A percentile compares a stretch with the other conserved stretches of the same genome.
These are phyloP conservation scores for Poronia punctata DNA, from an alignment of 495 filamentous ascomycete genomes.

Conservation along the genomic window DNA sequence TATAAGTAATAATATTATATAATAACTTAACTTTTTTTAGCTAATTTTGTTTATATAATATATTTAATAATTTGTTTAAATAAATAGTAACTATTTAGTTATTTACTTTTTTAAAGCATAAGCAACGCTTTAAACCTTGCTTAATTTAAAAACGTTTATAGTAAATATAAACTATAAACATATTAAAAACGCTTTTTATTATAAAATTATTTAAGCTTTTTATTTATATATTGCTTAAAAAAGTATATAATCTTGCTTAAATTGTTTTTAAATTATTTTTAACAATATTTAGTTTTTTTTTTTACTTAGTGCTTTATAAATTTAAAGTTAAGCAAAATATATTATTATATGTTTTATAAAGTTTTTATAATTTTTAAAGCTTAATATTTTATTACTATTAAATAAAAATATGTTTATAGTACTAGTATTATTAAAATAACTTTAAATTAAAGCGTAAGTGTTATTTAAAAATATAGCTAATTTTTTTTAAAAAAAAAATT, in stretches of 20 bases:
- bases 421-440: background rate
- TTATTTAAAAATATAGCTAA: background rate
- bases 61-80: slow-evolving; percentile 8
- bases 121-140: background rate
- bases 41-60: background rate
- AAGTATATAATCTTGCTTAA: background rate
- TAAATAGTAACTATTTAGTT: slow-evolving; percentile 5
- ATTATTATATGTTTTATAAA: slow-evolving; percentile 1
- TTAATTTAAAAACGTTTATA: slow-evolving; percentile 1
- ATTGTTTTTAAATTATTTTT: background rate
- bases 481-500: background rate
- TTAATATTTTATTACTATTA: background rate
- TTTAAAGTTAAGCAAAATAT: background rate
- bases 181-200: background rate
- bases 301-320: background rate
- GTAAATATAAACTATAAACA: background rate
- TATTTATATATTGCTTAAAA: slow-evolving; percentile 1
- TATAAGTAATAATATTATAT: background rate
- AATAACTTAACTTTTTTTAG: too few species aligned
- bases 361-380: background rate
- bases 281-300: background rate
- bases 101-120: slow-evolving; percentile 1
- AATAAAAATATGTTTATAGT: background rate
- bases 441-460: background rate
- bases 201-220: background rate